Evolutionary conservation across 1,284 basidiomycete genomes (phyloP).

Genomic region (Ustilago loliicola): DNA sequence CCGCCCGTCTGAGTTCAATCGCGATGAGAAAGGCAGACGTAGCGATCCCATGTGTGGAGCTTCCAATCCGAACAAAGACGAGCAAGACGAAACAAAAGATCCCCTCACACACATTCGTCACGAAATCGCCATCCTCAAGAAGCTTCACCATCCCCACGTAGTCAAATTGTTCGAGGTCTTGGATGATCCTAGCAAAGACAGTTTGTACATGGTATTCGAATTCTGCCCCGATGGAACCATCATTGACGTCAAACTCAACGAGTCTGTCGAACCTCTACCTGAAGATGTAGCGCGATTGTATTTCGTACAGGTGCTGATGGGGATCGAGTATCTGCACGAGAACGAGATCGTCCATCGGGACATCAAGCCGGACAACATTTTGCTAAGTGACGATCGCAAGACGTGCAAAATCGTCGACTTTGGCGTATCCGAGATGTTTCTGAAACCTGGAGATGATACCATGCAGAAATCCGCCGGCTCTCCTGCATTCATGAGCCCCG

Average conservation of each 20-base stretch:
- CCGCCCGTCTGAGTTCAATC: neutral
- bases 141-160: slow-evolving; percentile 71
- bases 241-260: slow-evolving; percentile 71
- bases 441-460: slow-evolving; percentile 71
- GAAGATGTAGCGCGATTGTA: slow-evolving; percentile 72
- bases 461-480: slow-evolving; percentile 73
- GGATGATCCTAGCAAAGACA: slow-evolving; percentile 74
- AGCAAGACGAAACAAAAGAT: slow-evolving; percentile 48
- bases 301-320: slow-evolving; percentile 74
- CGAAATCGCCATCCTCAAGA: slow-evolving; percentile 67
- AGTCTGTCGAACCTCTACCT: slow-evolving; percentile 62
- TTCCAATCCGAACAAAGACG: slow-evolving; percentile 3
- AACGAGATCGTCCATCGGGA: slow-evolving; percentile 74
- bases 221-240: slow-evolving; percentile 73
- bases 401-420: slow-evolving; percentile 76
- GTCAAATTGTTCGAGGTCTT: slow-evolving; percentile 75
- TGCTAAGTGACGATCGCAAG: slow-evolving; percentile 73
- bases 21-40: slow-evolving; percentile 12
- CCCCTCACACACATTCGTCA: slow-evolving; percentile 64
- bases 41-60: slow-evolving; percentile 15
- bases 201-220: slow-evolving; percentile 73
- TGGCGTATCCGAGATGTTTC: slow-evolving; percentile 75
- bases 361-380: slow-evolving; percentile 75
- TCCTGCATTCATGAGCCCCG: slow-evolving; percentile 76
- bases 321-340: slow-evolving; percentile 74